Evolutionary conservation across 345 rosid species (phyloP).

Genomic region (Syzygium jambos): DNA sequence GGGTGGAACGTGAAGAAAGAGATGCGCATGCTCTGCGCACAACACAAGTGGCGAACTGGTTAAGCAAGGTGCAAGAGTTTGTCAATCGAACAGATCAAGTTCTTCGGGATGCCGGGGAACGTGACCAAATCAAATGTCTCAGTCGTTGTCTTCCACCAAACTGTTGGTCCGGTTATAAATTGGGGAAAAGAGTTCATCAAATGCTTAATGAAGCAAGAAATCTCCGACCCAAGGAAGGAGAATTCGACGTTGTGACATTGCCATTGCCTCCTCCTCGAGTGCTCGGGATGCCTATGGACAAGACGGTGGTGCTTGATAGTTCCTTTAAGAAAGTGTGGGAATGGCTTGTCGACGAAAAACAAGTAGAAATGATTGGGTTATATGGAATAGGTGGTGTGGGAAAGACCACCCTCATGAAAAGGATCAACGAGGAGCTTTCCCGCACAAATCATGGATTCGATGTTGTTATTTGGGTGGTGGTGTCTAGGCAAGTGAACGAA

Average conservation of each 20-base stretch:
- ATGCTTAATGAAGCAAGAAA: neutral
- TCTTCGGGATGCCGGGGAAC: neutral
- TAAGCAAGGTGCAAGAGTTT: neutral
- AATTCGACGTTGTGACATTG: neutral
- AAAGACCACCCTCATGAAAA: conserved; percentile 9
- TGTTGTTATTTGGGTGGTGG: conserved; percentile 1
- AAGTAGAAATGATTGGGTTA: neutral
- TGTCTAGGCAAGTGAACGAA: neutral
- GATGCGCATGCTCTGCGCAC: fast-evolving
- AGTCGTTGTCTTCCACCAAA: neutral
- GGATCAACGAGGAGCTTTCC: neutral
- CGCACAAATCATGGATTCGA: fast-evolving
- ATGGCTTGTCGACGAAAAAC: neutral
- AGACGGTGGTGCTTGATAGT: neutral
- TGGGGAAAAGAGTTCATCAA: neutral
- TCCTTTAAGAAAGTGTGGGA: neutral
- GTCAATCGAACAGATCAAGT: fast-evolving
- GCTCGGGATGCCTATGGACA: neutral
- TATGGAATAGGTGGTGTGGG: conserved; percentile 11
- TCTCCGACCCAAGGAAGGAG: neutral
- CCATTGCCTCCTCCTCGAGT: neutral
- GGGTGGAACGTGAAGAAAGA: neutral
- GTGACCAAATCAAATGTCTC: neutral
- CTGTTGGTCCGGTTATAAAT: neutral
- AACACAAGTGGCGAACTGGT: neutral